Evolutionary conservation across 257 asterid species (phyloP), one percentile per base, ranked within the genome.

Genomic region (Petunia axillaris): DNA sequence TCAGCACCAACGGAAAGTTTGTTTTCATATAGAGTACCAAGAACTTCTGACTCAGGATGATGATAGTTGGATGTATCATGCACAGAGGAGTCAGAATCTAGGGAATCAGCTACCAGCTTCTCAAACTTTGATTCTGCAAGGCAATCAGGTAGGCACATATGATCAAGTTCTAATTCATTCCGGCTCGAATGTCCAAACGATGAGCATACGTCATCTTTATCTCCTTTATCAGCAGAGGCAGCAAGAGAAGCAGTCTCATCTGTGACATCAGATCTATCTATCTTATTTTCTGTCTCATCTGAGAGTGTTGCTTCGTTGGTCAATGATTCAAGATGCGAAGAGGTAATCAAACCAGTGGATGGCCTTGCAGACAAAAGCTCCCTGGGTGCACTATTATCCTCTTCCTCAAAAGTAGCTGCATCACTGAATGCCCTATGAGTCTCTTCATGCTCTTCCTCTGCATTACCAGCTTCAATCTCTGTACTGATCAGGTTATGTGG

Each of bases 121-220:
- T 11, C 40, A 52, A 50, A 35, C 62, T 73, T 73, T 46, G 84
- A 79, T 64, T 89, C 86, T 67, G 8, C 50, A 52, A 76, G 81
- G 46, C 78, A 76, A 79, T 79, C 88, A 46, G 83, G 77, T 63
- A 82, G 80, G 82, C 66, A 70, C 54, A 82, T 40, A 46, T 70
- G 73, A 50, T 60, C 82, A 81, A 80, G 83, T 77, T 83, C 85
- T 75, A 82, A 77, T 81, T 41, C 89, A 85, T 70, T 84, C 58
- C 58, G 65, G 78, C 81, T 85, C 37, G 77, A 81, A 84, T 80
- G 84, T 80, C 73, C 86, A 77, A 83, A 82, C 64, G 84, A 83
- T 79, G 82, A 84, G 78, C 46, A 48, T 54, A 46, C 83, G 82
- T 64, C 78, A 48, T 36, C 86, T 50, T 62, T 65, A 76, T 59